Conservation (phyloP, 1,284 basidiomycete species). For the Cronartium quercuum region DNA sequence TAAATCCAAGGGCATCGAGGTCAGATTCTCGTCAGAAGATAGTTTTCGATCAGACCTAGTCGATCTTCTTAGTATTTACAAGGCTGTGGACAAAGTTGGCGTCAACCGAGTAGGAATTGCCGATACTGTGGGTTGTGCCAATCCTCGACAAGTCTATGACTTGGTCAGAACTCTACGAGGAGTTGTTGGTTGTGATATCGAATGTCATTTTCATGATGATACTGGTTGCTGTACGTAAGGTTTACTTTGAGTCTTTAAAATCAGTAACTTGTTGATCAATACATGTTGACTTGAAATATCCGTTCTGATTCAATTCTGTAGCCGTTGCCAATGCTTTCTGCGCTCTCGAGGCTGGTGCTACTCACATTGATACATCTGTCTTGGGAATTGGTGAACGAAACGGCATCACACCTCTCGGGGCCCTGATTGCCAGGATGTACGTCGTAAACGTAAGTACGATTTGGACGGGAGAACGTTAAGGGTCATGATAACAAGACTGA, state of each 20-base stretch:
- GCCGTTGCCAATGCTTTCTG: conserved; percentile 99
- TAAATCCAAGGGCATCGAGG: conserved; percentile 99
- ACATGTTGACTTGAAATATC: too few relatives aligned
- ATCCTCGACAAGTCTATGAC: conserved; percentile 97
- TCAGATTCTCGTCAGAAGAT: conserved; percentile 99
- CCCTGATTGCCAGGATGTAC: conserved; percentile 92
- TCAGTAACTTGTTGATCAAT: neutral
- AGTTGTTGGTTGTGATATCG: conserved; percentile 93
- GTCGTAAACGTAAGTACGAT: conserved; percentile 40
- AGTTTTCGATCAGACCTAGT: conserved; percentile 99
- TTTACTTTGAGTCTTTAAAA: neutral
- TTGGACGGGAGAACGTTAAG: too few relatives aligned
- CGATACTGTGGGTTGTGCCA: conserved; percentile 98
- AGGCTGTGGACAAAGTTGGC: conserved; percentile 99
- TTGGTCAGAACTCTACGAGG: conserved; percentile 92
- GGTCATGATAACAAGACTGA: too few relatives aligned
- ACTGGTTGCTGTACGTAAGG: conserved; percentile 69
- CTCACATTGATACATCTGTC: conserved; percentile 91
- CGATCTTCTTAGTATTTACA: conserved; percentile 96
- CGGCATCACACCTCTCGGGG: conserved; percentile 96
- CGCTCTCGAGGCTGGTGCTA: conserved; percentile 96
- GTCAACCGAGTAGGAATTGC: conserved; percentile 99
- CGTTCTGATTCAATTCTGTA: conserved; percentile 45
- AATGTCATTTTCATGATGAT: conserved; percentile 98
- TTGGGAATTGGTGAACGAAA: conserved; percentile 99